Base-by-base conservation (phyloP, 1,284 basidiomycete species). In the Hemileia vastatrix region DNA sequence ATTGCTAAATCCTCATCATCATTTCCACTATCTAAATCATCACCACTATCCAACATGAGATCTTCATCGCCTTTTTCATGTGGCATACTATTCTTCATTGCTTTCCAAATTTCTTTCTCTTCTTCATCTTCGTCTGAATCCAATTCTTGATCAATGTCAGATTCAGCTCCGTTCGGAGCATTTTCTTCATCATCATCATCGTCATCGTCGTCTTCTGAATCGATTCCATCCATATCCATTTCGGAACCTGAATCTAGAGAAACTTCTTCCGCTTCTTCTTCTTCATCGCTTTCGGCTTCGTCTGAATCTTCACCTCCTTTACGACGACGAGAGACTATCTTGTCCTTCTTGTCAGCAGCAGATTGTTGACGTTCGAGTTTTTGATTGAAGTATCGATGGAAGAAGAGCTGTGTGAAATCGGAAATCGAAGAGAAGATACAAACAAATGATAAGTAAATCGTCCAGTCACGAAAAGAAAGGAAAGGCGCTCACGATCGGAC, bases 391-490 rank as follows among this genome's bases (percentile, higher is more conserved):
- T 78, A 78, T 56, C 77, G 72, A 24, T 76, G 62, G 66, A 81
- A 81, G 76, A 77, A 81, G 65, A 79, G 21, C 53, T 49, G 63
- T 8, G 27, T 27, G 27, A 27, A 47, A 23, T 23, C 18, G 21
- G 45, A 19, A n/a, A 27, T 23, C 18, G 45, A 47, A 18, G 21
- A 47, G 27, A 27, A 27, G 27, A 27, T 27, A 27, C 27, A 27
- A 27, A n/a, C 80, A 52, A 87, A 70, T 86, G 83, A 79, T 69
- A 86, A 84, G 71, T 80, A 85, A 65, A 79, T 80, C 86, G 77
- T 86, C 43, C 13, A 52, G 49, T 85, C 11, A 50, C 11, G 21
- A 57, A 48, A 24, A 23, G 54, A 31, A 61, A n/a, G n/a, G n/a
- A 66, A 44, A 60, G 50, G 6, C 36, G 6, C n/a, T n/a, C n/a